These are phyloP conservation scores for Collybia mongolica DNA, from an alignment of 768 basidiomycete genomes.

Conservation along the genomic window DNA sequence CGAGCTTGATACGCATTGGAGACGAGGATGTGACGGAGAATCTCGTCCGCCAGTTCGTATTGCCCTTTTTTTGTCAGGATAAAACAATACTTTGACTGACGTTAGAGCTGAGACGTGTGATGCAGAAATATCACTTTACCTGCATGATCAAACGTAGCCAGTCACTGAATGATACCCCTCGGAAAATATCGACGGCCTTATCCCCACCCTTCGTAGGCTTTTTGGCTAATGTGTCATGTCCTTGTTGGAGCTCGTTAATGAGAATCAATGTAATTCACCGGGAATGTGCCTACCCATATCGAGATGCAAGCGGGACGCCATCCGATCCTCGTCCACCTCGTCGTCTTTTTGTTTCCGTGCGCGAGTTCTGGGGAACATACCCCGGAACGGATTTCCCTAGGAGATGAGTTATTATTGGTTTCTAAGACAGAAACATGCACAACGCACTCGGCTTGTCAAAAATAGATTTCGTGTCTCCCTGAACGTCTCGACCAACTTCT, in stretches of 20 bases:
- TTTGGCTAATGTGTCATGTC: constrained; percentile 53
- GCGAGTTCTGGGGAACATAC: constrained; percentile 60
- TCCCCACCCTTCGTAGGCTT: constrained; percentile 38
- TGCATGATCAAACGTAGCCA: constrained; percentile 88
- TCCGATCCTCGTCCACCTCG: constrained; percentile 66
- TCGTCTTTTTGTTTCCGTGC: constrained; percentile 35
- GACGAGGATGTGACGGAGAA: constrained; percentile 69
- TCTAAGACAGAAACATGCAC: background rate
- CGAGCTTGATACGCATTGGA: constrained; percentile 73
- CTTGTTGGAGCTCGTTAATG: constrained; percentile 25
- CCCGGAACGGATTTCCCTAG: constrained; percentile 57
- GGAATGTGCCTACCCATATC: constrained; percentile 53
- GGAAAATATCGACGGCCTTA: constrained; percentile 63
- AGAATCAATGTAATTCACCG: background rate
- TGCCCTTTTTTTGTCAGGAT: constrained; percentile 61
- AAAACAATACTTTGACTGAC: constrained; percentile 63
- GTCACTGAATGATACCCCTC: constrained; percentile 78
- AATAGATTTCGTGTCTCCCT: constrained; percentile 86
- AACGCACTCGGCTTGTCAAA: constrained; percentile 67
- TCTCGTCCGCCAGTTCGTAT: constrained; percentile 67
- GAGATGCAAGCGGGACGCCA: constrained; percentile 75
- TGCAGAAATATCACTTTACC: constrained; percentile 39
- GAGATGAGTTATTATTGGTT: background rate
- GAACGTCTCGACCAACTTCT: constrained; percentile 85
- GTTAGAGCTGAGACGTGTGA: background rate